Conservation (phyloP, 768 basidiomycete species). For the Termitomyces sp. region DNA sequence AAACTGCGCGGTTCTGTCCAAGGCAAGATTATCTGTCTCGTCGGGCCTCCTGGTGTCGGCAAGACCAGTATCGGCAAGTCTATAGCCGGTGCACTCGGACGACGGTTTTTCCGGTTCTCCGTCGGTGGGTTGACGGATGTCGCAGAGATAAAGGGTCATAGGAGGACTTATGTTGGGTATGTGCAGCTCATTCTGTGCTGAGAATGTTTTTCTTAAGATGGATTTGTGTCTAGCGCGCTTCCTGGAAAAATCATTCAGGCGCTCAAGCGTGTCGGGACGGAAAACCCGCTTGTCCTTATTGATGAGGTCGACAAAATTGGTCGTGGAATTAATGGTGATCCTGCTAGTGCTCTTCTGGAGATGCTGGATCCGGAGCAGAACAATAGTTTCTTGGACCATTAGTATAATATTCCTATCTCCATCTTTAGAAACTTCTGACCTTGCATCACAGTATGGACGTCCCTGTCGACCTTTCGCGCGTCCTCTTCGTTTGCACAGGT, state of each 20-base stretch:
- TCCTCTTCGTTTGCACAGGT: conserved; percentile 93
- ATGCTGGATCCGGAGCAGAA: conserved; percentile 97
- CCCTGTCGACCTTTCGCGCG: conserved; percentile 92
- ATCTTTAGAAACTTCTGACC: conserved; percentile 5
- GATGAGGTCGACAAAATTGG: conserved; percentile 98
- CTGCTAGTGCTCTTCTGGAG: conserved; percentile 85
- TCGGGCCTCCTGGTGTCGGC: conserved; percentile 96
- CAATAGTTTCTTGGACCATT: conserved; percentile 90
- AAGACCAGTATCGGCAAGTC: conserved; percentile 97
- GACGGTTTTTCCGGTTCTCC: conserved; percentile 95
- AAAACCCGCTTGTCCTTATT: conserved; percentile 91
- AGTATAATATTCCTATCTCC: conserved; percentile 49
- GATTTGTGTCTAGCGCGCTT: conserved; percentile 52
- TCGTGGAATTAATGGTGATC: conserved; percentile 88
- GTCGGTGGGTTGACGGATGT: conserved; percentile 97
- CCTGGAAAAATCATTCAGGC: conserved; percentile 97
- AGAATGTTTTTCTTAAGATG: background rate
- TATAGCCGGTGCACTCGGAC: conserved; percentile 84
- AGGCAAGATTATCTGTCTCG: conserved; percentile 96
- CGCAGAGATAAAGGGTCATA: conserved; percentile 97
- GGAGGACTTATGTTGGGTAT: conserved; percentile 93
- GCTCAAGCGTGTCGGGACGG: conserved; percentile 87
- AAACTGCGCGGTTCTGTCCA: conserved; percentile 92
- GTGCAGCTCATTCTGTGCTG: conserved; percentile 20
- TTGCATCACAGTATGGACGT: conserved; percentile 78